These are phyloP conservation scores for Paraphysoderma sedebokerense DNA, from an alignment of 371 early-diverging fungal species.

Conservation along the genomic window DNA sequence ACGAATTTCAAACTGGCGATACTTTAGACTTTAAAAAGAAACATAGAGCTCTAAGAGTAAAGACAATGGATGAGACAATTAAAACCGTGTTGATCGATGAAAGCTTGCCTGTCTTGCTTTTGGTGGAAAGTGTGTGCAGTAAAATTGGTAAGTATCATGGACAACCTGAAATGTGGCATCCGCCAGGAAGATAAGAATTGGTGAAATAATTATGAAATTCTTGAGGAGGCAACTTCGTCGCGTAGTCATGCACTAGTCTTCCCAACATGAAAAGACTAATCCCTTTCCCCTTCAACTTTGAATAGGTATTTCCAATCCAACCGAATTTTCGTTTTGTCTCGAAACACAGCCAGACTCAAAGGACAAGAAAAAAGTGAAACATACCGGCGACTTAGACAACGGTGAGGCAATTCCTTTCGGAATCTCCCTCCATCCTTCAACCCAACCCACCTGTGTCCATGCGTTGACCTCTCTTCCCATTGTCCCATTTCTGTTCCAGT, in stretches of 20 bases:
- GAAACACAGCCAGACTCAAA: slow-evolving; percentile 4
- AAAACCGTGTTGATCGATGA: slow-evolving; percentile 35
- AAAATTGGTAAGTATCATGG: slow-evolving; percentile 17
- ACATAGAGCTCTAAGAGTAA: slow-evolving; percentile 24
- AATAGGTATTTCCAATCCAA: slow-evolving; percentile 20
- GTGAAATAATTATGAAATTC: background rate
- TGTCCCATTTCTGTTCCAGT: too few species aligned
- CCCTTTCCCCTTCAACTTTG: too few species aligned
- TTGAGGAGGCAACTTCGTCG: too few species aligned
- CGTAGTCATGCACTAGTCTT: too few species aligned
- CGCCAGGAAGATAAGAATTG: slow-evolving; percentile 1
- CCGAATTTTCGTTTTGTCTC: slow-evolving; percentile 29
- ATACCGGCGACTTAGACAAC: too few species aligned
- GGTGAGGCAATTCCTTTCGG: too few species aligned
- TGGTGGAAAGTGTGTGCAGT: slow-evolving; percentile 26
- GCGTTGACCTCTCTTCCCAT: too few species aligned
- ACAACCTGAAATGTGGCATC: background rate
- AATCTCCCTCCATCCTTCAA: too few species aligned
- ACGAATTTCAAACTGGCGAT: slow-evolving; percentile 29
- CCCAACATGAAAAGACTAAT: too few species aligned
- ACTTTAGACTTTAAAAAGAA: slow-evolving; percentile 30
- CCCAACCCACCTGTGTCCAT: too few species aligned
- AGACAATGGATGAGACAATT: slow-evolving; percentile 23
- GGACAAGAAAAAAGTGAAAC: slow-evolving; percentile 5
- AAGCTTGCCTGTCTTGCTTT: slow-evolving; percentile 10